phyloP scores from a whole-genome alignment of 371 early-diverging fungal genomes.

The Dichotomocladium elegans region DNA sequence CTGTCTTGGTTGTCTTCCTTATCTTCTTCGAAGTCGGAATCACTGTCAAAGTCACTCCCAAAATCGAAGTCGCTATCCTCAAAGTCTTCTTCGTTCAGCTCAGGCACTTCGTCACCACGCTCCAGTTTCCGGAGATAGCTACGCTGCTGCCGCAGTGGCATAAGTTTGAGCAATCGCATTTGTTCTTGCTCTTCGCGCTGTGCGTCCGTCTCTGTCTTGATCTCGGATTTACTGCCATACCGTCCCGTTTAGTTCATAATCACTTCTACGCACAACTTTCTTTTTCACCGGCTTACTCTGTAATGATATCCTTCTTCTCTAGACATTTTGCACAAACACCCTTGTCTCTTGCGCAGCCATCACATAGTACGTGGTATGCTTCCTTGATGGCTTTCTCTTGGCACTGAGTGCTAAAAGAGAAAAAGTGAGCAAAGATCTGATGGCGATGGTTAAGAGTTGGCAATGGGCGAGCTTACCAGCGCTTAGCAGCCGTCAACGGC shows the following conservation, averaged over 20 bases:
- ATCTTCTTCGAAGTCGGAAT: conserved; percentile 29
- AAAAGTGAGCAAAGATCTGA: too few species aligned
- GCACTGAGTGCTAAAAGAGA: conserved; percentile 54
- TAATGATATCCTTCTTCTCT: conserved; percentile 67
- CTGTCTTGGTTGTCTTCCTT: conserved; percentile 17
- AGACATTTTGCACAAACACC: conserved; percentile 94
- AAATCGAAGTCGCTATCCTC: conserved; percentile 44
- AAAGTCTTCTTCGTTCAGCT: conserved; percentile 28
- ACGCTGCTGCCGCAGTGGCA: conserved; percentile 88
- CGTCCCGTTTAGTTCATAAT: neutral
- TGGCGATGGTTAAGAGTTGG: neutral
- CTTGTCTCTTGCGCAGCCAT: conserved; percentile 74
- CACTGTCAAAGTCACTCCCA: conserved; percentile 39
- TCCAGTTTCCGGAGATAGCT: conserved; percentile 79
- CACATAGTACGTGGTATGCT: conserved; percentile 95
- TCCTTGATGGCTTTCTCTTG: conserved; percentile 82
- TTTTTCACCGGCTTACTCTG: conserved; percentile 28
- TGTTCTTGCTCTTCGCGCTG: conserved; percentile 69
- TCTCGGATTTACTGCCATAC: conserved; percentile 41
- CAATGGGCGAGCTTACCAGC: conserved; percentile 60
- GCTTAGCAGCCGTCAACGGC: conserved; percentile 86
- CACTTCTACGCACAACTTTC: neutral
- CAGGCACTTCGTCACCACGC: conserved; percentile 54
- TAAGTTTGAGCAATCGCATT: conserved; percentile 61
- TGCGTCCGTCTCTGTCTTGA: conserved; percentile 55